Conservation (phyloP, 1,284 basidiomycete species). For the Cryptococcus sp. region DNA sequence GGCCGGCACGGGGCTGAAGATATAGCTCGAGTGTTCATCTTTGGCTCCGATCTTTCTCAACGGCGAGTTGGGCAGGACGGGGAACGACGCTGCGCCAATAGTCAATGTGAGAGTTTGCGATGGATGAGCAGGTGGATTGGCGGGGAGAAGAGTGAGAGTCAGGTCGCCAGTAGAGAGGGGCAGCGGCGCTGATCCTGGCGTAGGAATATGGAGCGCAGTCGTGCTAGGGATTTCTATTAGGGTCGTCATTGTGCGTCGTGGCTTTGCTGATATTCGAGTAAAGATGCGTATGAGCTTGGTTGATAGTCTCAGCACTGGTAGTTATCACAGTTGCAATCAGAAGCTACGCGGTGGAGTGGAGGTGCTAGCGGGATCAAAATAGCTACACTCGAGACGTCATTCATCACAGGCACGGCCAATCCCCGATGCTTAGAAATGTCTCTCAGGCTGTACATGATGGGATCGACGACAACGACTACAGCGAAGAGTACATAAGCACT, state of each 20-base stretch:
- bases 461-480: too few relatives aligned
- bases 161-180: conserved; percentile 47
- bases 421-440: too few relatives aligned
- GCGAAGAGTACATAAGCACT: too few relatives aligned
- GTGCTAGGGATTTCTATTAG: conserved; percentile 41
- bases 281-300: not conserved
- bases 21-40: conserved; percentile 43
- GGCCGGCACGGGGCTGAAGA: conserved; percentile 46
- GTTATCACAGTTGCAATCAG: not conserved
- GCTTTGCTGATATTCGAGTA: not conserved
- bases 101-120: conserved; percentile 38
- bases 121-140: conserved; percentile 40
- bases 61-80: conserved; percentile 37
- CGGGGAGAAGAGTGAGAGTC: conserved; percentile 42
- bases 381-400: not conserved
- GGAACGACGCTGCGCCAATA: conserved; percentile 44
- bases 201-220: conserved; percentile 46
- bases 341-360: not conserved
- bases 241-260: conserved; percentile 38
- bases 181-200: conserved; percentile 33
- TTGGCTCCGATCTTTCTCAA: conserved; percentile 44
- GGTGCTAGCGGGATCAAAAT: too few relatives aligned
- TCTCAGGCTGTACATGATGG: too few relatives aligned
- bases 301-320: too few relatives aligned
- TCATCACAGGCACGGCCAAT: too few relatives aligned